phyloP scores from a whole-genome alignment of 495 filamentous ascomycete species.

The Penicillium flavigenum region DNA sequence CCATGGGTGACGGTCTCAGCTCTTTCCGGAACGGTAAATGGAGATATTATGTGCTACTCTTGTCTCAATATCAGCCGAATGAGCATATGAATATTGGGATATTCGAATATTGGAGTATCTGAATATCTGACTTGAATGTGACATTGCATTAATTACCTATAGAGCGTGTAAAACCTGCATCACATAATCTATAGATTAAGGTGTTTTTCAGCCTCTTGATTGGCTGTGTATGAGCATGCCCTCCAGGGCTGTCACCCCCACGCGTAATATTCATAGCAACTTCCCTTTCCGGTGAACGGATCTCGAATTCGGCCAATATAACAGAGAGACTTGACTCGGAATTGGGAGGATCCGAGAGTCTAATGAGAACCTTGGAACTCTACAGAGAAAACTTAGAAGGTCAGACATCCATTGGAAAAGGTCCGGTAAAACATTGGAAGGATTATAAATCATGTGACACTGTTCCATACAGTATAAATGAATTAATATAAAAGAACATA shows the following conservation, averaged over 20 bases:
- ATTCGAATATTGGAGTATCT: neutral
- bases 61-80: neutral
- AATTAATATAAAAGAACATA: no score
- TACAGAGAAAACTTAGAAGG: neutral
- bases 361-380: neutral
- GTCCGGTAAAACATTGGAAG: neutral
- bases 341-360: neutral
- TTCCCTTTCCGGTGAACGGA: constrained; percentile 8
- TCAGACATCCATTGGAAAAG: neutral
- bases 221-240: neutral
- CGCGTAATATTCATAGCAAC: neutral
- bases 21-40: neutral
- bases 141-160: neutral
- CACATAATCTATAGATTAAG: neutral
- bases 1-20: neutral
- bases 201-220: neutral
- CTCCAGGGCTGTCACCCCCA: neutral
- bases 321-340: neutral
- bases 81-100: neutral
- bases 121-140: neutral
- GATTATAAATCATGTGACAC: no score
- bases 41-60: no score
- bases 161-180: neutral
- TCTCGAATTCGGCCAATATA: constrained; percentile 1
- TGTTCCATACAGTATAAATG: no score